Conservation (phyloP, 306 rosid species). For the Fragaria iinumae region DNA sequence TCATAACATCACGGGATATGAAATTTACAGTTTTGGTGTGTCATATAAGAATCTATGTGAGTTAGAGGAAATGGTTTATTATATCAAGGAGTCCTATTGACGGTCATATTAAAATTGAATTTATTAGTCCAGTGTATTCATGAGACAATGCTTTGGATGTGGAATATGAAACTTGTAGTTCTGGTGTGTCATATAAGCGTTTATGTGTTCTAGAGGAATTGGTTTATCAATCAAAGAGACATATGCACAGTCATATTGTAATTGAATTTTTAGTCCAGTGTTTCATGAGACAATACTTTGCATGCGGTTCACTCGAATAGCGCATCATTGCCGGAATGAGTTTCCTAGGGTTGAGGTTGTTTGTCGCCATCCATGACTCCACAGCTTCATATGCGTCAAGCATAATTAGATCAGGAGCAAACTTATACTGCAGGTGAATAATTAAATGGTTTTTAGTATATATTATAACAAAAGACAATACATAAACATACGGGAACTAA, state of each 20-base stretch:
- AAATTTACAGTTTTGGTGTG: neutral
- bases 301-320: slow-evolving; percentile 97
- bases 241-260: neutral
- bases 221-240: neutral
- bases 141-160: neutral
- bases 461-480: neutral
- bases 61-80: neutral
- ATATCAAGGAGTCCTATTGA: neutral
- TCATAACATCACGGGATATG: neutral
- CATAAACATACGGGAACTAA: neutral
- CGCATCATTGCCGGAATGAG: slow-evolving; percentile 99
- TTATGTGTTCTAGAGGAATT: neutral
- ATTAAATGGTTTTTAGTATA: slow-evolving; percentile 1
- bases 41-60: neutral
- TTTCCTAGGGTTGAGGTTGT: slow-evolving; percentile 89
- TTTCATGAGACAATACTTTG: slow-evolving; percentile 51
- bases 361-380: slow-evolving; percentile 94
- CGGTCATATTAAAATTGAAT: neutral
- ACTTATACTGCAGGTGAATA: slow-evolving; percentile 68
- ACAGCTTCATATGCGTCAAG: slow-evolving; percentile 99
- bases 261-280: neutral
- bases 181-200: neutral
- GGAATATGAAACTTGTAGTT: neutral
- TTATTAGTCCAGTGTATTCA: neutral
- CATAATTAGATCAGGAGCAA: slow-evolving; percentile 93